phyloP scores from a whole-genome alignment of 441 rosid species.

The Corymbia citriodora region DNA sequence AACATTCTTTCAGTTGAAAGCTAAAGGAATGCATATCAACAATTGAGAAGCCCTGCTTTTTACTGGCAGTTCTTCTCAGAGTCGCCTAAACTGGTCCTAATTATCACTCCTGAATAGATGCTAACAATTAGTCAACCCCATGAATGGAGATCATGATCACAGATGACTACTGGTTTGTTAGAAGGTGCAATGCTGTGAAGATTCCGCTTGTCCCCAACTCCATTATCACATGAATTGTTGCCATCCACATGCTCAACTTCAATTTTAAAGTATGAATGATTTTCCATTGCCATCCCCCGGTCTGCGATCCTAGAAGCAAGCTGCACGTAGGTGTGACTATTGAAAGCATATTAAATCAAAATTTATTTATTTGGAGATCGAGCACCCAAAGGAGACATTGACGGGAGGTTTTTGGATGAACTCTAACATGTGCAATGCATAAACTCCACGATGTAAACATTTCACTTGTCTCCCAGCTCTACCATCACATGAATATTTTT shows the following conservation, averaged over 20 bases:
- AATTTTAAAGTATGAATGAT: neutral
- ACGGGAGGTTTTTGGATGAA: neutral
- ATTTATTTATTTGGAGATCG: neutral
- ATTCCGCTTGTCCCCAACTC: neutral
- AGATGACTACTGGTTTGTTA: neutral
- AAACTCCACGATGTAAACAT: neutral
- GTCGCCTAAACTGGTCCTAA: neutral
- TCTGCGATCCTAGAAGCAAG: neutral
- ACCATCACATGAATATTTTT: neutral
- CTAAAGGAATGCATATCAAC: neutral
- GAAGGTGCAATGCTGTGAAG: neutral
- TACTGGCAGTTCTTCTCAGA: neutral
- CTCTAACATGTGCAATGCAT: neutral
- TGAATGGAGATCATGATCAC: neutral
- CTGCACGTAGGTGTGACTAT: neutral
- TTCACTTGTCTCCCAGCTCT: neutral
- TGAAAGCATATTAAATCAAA: neutral
- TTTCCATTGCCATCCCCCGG: neutral
- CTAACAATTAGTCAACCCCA: neutral
- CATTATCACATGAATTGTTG: neutral
- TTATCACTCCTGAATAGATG: neutral
- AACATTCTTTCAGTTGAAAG: neutral
- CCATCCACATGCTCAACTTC: neutral
- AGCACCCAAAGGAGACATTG: neutral
- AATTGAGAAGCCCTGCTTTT: neutral